These are phyloP conservation scores for Trifolium pratense DNA, from an alignment of 306 rosid genomes.

Conservation along the genomic window DNA sequence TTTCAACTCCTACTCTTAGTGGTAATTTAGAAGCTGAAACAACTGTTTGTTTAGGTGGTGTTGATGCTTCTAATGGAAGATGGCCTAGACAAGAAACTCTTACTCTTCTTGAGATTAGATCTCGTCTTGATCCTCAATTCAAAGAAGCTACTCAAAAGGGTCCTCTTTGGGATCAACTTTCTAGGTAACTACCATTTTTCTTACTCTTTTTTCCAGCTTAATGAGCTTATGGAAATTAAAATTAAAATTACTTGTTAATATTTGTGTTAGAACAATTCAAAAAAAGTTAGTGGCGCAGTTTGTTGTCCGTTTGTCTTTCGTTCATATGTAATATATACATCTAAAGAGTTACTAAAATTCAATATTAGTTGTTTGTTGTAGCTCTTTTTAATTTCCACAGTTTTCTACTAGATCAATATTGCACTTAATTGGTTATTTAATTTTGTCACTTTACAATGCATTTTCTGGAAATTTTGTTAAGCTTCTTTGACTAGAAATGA, in stretches of 20 bases:
- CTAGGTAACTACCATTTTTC: slow-evolving; percentile 59
- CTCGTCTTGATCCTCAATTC: slow-evolving; percentile 91
- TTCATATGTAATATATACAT: too few relatives aligned
- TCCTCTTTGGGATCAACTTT: slow-evolving; percentile 97
- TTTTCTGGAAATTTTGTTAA: slow-evolving; percentile 26
- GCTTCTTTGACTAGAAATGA: slow-evolving; percentile 46
- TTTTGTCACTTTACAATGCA: neutral
- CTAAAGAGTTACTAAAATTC: neutral
- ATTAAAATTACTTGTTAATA: neutral
- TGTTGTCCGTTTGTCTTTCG: too few relatives aligned
- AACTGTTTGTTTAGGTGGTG: neutral
- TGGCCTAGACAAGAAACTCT: slow-evolving; percentile 99
- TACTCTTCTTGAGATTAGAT: slow-evolving; percentile 94
- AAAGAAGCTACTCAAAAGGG: slow-evolving; percentile 97
- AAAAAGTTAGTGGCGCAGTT: too few relatives aligned
- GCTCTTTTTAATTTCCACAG: neutral
- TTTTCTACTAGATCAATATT: too few relatives aligned
- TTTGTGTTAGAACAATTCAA: neutral
- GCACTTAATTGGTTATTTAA: neutral
- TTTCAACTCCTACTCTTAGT: slow-evolving; percentile 63
- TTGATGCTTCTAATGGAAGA: slow-evolving; percentile 70
- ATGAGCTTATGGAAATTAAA: neutral
- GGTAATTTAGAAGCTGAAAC: slow-evolving; percentile 63
- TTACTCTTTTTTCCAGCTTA: neutral
- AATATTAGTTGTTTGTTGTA: neutral